Evolutionary conservation across 1,284 basidiomycete genomes (phyloP), one percentile per base, ranked within the genome.

Genomic region (Takashimella koratensis): DNA sequence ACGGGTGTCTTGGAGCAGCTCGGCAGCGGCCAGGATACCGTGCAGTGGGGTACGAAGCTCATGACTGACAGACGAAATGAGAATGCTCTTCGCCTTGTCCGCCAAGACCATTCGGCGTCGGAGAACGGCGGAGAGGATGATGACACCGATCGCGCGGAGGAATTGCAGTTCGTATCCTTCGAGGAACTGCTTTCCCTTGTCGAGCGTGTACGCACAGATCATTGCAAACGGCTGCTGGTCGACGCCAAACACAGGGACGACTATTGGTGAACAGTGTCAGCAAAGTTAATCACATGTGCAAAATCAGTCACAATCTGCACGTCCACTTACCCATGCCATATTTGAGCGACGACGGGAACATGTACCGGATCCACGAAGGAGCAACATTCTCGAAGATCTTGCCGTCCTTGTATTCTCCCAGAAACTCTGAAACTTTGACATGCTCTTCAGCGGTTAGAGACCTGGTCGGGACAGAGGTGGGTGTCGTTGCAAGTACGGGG

Each of bases 151-250:
- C 13, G 90, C 90, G 46, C 93, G 84, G 45, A 96, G 73, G 73
- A 95, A 96, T 45, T 93, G 94, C 26, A 95, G 76, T 64, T 95
- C 93, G 68, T 93, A 92, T 0, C 92, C 89, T 78, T 96, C 89
- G 66, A 94, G 77, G 75, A 87, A 88, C 65, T 88, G 84, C 67
- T 88, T 87, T 10, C 83, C 81, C 61, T 88, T 83, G 63, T 88
- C 84, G 42, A 84, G 84, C 0, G 86, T 87, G 75, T 94, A 96
- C 3, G 90, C 91, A 65, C 90, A 94, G 36, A 98, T 79, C 63
- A 98, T 74, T 2, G 91, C 91, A 66, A 97, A 97, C 0, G 93
- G 92, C 52, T 87, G 85, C 75, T 92, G 90, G 77, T 96, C 90
- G 51, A 96, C 85, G 59, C 94, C 94, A 74, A 90, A 94, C 47